Percentiles rank a stretch among this genome's conserved stretches.
Evolutionary conservation across 1,284 basidiomycete species (phyloP).

Genomic region (Leccinum cinnamomeum): DNA sequence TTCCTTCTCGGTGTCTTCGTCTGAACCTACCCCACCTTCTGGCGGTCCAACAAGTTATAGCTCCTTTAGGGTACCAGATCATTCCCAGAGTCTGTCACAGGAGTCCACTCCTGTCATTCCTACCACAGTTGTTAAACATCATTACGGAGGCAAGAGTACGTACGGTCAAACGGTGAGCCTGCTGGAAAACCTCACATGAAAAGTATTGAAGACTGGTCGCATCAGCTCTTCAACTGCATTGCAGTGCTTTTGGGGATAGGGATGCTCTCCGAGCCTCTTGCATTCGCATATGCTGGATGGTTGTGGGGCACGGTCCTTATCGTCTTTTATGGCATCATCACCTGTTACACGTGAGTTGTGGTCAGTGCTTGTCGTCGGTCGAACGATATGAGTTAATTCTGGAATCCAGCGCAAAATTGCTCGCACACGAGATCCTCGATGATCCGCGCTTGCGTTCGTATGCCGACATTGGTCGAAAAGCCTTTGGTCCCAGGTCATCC

Average conservation of each 20-base stretch:
- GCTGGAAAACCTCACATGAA: background rate
- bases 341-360: constrained; percentile 80
- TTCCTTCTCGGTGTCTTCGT: constrained; percentile 31
- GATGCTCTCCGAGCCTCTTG: constrained; percentile 86
- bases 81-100: background rate
- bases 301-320: constrained; percentile 73
- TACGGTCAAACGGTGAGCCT: constrained; percentile 78
- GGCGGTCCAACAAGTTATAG: background rate
- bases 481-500: constrained; percentile 76
- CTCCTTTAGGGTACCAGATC: background rate
- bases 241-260: constrained; percentile 88
- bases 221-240: constrained; percentile 86
- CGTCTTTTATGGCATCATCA: constrained; percentile 74
- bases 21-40: constrained; percentile 16
- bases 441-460: constrained; percentile 79
- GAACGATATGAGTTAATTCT: constrained; percentile 4
- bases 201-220: constrained; percentile 4
- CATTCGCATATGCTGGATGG: constrained; percentile 89
- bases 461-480: constrained; percentile 85
- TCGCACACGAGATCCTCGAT: constrained; percentile 71
- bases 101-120: constrained; percentile 7
- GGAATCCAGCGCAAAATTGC: constrained; percentile 71
- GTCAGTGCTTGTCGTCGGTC: background rate
- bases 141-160: constrained; percentile 61
- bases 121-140: constrained; percentile 27